Conservation (phyloP, 768 basidiomycete species). For the Amanita pseudoporphyria region DNA sequence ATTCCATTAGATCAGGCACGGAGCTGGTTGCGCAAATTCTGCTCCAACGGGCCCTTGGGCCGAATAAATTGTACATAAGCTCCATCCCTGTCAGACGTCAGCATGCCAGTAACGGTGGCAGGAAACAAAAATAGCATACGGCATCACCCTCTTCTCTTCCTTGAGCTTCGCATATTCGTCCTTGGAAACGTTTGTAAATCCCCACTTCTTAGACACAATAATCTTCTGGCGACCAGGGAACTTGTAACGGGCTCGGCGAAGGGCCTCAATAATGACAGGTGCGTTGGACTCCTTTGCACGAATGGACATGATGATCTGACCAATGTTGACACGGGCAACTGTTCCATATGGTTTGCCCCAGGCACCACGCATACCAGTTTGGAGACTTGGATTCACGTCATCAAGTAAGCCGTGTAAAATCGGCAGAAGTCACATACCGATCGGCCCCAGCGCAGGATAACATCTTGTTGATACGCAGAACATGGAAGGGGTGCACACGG, state of each 20-base stretch:
- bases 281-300: slow-evolving; percentile 87
- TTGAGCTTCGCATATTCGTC: slow-evolving; percentile 84
- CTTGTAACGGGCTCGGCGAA: slow-evolving; percentile 98
- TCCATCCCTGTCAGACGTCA: slow-evolving; percentile 56
- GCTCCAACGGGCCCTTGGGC: slow-evolving; percentile 76
- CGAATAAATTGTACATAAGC: slow-evolving; percentile 93
- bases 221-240: slow-evolving; percentile 99
- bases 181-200: slow-evolving; percentile 91
- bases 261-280: slow-evolving; percentile 88
- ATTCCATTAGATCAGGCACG: slow-evolving; percentile 40
- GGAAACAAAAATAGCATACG: slow-evolving; percentile 41
- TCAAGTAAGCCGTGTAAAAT: neutral
- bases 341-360: slow-evolving; percentile 99
- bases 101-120: neutral
- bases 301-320: slow-evolving; percentile 84
- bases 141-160: slow-evolving; percentile 81
- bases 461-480: slow-evolving; percentile 99
- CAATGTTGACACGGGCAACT: slow-evolving; percentile 94
- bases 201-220: slow-evolving; percentile 97
- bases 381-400: slow-evolving; percentile 42
- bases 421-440: slow-evolving; percentile 44
- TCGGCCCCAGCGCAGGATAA: slow-evolving; percentile 98
- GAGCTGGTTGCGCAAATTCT: slow-evolving; percentile 79
- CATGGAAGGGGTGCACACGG: slow-evolving; percentile 97
- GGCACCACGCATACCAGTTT: slow-evolving; percentile 98